A percentile compares a stretch with the other conserved stretches of the same genome.
These are phyloP conservation scores for Fusarium euwallaceae DNA, from an alignment of 2,329 filamentous ascomycete species.

Conservation along the genomic window DNA sequence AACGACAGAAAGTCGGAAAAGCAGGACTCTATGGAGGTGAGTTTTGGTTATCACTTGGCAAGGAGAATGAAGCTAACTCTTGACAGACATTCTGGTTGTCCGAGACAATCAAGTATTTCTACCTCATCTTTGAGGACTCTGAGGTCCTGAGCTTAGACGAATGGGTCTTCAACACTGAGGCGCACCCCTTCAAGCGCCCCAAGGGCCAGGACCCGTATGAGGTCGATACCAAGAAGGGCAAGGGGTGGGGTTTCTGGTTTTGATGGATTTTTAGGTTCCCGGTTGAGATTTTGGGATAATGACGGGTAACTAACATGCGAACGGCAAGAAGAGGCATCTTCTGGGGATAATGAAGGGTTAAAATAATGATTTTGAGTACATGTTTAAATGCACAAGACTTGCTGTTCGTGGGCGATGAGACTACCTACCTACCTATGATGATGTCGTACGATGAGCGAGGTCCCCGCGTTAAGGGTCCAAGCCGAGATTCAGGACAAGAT, in stretches of 20 bases:
- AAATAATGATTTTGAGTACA: conserved; percentile 6
- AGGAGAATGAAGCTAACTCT: conserved; percentile 26
- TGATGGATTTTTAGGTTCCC: not conserved
- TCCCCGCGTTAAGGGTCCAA: not conserved
- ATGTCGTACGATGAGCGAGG: not conserved
- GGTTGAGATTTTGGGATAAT: conserved; percentile 13
- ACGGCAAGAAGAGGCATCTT: conserved; percentile 7
- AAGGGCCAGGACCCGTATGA: conserved; percentile 31
- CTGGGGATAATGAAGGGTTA: conserved; percentile 5
- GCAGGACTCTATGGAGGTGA: conserved; percentile 73
- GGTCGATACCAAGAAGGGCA: conserved; percentile 16
- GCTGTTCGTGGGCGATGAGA: not conserved
- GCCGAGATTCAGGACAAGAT: not conserved
- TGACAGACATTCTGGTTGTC: conserved; percentile 76
- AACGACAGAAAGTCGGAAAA: conserved; percentile 48
- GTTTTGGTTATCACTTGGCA: conserved; percentile 32
- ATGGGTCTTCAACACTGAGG: conserved; percentile 74
- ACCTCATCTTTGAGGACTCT: conserved; percentile 76
- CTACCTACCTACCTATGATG: not conserved
- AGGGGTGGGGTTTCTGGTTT: conserved; percentile 18
- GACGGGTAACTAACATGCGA: not conserved
- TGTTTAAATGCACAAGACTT: not conserved
- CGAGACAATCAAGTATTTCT: conserved; percentile 85
- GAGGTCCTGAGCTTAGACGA: conserved; percentile 76
- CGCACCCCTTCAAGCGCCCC: conserved; percentile 62